Conservation (phyloP, 1,284 basidiomycete genomes). For the Phellinidium pouzarii region DNA sequence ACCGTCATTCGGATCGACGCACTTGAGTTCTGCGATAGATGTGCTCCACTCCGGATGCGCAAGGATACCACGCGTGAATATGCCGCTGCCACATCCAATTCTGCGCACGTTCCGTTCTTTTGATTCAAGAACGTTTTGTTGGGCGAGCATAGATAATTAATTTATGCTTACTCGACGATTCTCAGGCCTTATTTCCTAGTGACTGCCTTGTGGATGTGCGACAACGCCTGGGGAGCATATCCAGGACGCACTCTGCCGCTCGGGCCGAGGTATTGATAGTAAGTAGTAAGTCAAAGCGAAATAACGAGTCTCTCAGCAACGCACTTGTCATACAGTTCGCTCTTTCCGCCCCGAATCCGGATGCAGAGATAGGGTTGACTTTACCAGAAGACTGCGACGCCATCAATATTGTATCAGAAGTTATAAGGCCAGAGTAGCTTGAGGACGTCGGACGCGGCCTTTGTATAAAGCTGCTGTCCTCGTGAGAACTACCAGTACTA, state of each 20-base stretch:
- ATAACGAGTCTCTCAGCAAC: background rate
- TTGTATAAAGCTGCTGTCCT: no score
- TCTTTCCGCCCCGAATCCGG: conserved; percentile 25
- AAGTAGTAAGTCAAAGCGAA: background rate
- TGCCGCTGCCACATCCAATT: conserved; percentile 67
- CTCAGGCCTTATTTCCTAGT: conserved; percentile 19
- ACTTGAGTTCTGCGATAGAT: conserved; percentile 44
- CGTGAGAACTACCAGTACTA: no score
- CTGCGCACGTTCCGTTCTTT: conserved; percentile 32
- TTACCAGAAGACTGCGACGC: background rate
- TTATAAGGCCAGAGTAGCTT: background rate
- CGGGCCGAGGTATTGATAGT: background rate
- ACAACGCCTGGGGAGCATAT: conserved; percentile 24
- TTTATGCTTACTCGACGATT: conserved; percentile 23
- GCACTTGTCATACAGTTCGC: conserved; percentile 26
- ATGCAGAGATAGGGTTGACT: conserved; percentile 24
- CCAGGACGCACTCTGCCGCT: conserved; percentile 22
- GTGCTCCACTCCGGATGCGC: conserved; percentile 49
- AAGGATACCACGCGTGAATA: conserved; percentile 74
- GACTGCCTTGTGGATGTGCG: conserved; percentile 20
- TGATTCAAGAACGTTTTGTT: no score
- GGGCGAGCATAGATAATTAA: background rate
- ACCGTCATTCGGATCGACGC: conserved; percentile 67
- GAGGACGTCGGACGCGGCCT: no score
- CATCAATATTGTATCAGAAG: background rate